A percentile compares a stretch with the other conserved stretches of the same genome.
phyloP scores from a whole-genome alignment of 208 protist genomes.

The Wallacemonas sp. region DNA sequence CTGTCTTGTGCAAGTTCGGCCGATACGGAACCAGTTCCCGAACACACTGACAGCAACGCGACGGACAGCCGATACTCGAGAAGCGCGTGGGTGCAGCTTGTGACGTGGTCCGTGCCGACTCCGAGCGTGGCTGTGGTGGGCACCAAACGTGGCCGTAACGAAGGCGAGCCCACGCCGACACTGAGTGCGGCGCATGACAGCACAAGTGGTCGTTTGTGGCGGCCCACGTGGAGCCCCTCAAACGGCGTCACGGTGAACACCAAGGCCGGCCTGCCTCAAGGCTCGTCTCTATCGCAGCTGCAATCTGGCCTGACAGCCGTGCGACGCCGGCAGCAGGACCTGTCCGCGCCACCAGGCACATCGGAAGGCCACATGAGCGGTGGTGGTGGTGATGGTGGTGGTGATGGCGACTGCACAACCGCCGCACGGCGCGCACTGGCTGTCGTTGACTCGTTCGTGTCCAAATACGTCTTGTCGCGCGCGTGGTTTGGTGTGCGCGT shows the following conservation, averaged over 20 bases:
- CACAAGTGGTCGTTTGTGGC: constrained; percentile 11
- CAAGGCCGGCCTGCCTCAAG: constrained; percentile 70
- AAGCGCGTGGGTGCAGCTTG: constrained; percentile 19
- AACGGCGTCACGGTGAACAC: constrained; percentile 39
- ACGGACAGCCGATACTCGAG: constrained; percentile 36
- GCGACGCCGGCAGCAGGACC: not conserved
- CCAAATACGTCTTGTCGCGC: constrained; percentile 51
- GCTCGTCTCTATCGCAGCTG: constrained; percentile 29
- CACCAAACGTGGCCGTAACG: constrained; percentile 8
- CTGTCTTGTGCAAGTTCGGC: not conserved
- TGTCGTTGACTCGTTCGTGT: not conserved
- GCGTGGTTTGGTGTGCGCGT: constrained; percentile 53
- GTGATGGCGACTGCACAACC: too few relatives aligned
- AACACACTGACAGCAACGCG: not conserved
- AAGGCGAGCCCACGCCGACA: not conserved
- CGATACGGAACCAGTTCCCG: not conserved
- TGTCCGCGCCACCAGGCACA: too few relatives aligned
- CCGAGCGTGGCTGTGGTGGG: not conserved
- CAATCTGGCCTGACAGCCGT: not conserved
- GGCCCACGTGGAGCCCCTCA: constrained; percentile 11
- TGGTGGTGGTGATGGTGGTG: too few relatives aligned
- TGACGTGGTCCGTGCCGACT: not conserved
- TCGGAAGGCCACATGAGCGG: too few relatives aligned
- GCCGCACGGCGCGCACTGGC: too few relatives aligned
- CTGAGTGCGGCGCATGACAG: not conserved